Base-by-base conservation (phyloP, 2,329 filamentous ascomycete genomes). In the Mycosphaerella sp. region DNA sequence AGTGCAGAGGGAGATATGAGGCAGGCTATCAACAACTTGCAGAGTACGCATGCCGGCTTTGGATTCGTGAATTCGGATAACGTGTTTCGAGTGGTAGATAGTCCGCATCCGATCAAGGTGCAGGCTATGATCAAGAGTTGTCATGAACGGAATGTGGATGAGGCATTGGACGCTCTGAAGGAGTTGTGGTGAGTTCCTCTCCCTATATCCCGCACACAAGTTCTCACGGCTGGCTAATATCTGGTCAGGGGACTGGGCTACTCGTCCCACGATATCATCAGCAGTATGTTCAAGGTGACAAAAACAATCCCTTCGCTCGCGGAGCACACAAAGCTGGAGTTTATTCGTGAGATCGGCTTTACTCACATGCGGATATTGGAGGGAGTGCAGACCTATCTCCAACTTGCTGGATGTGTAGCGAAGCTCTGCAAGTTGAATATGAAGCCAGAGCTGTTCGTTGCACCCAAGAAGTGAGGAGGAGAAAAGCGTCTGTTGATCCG, bases 311-410 rank as follows among this genome's bases (percentile, higher is more conserved):
- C 88, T 1, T 89, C 86, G 1, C 74, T 98, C 50, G 93, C 89
- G 60, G 93, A 98, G 72, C 89, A 97, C 70, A 84, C 89, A 13
- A 96, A 96, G 74, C 76, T 98, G 55, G 91, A 97, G 68, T 98
- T 97, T 63, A 95, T 97, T 42, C 55, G 69, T 73, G 93, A 96
- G 73, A 98, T 98, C 70, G 93, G 93, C 47, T 97, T 97, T 71
- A 95, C 93, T 2, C 93, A 98, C 68, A 98, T 98, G 93, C 90
- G 94, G 69, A 91, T 98, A 50, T 75, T 98, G n/a, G 93, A 98
- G 67, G 93, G 93, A 27, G 88, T 98, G 18, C 91, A 97, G 72
- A 96, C 91, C 6, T 79, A 96, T 56, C 78, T 98, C 52, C 93
- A 98, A 71, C 77, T 98, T 41, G 94, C 89, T 65, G 93, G 91